A percentile compares a stretch with the other conserved stretches of the same genome.
Conservation (phyloP, 306 rosid species). For the Mimosa pudica region DNA sequence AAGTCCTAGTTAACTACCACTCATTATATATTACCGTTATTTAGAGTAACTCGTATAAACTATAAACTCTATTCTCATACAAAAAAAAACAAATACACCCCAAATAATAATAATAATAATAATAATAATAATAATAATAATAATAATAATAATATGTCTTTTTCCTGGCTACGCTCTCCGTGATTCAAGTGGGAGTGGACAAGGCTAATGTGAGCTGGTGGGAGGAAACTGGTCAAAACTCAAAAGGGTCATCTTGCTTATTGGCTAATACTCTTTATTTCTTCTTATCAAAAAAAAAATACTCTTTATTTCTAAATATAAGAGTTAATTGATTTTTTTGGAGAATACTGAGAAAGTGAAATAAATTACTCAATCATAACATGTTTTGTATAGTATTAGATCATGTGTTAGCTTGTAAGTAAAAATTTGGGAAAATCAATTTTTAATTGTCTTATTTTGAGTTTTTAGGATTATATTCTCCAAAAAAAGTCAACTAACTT, state of each 20-base stretch:
- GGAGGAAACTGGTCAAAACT: not conserved
- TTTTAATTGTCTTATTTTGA: no score
- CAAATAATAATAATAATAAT: not conserved
- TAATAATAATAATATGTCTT: not conserved
- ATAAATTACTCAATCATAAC: no score
- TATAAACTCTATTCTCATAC: constrained; percentile 24
- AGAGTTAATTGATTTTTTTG: no score
- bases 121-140: not conserved
- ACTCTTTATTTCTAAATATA: no score
- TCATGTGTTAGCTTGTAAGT: no score
- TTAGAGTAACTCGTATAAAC: constrained; percentile 3
- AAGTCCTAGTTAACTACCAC: constrained; percentile 42
- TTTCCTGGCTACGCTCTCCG: not conserved
- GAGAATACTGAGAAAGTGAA: no score
- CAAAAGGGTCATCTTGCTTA: not conserved
- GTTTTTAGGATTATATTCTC: no score
- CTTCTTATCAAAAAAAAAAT: no score
- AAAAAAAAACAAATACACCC: not conserved
- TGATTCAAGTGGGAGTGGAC: not conserved
- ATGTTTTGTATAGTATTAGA: no score
- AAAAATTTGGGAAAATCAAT: no score
- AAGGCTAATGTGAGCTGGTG: not conserved
- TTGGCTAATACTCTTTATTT: no score
- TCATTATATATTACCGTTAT: constrained; percentile 41
- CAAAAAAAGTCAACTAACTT: no score